These are phyloP conservation scores for Eucalyptus rudis DNA, from an alignment of 345 rosid genomes.

Conservation along the genomic window DNA sequence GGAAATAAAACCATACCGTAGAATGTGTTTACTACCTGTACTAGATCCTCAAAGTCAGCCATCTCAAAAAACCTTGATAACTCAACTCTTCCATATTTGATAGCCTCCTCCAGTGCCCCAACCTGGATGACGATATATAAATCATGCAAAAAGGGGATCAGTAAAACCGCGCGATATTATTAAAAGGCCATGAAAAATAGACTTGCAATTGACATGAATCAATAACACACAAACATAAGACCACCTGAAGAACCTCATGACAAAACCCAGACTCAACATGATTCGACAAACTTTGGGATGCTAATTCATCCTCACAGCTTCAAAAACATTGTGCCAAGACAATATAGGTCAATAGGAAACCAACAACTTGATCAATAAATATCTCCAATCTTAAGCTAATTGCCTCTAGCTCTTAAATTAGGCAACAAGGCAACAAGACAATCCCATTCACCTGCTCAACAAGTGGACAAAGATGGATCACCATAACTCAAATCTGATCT, in stretches of 20 bases:
- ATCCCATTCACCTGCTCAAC: not conserved
- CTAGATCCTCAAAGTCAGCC: conserved; percentile 39
- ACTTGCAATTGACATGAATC: not conserved
- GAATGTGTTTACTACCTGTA: conserved; percentile 33
- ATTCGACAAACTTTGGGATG: not conserved
- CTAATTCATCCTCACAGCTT: not conserved
- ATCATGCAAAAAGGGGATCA: not conserved
- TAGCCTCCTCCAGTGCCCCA: conserved; percentile 74
- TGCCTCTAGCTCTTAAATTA: not conserved
- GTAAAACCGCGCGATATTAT: not conserved
- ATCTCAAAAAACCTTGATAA: conserved; percentile 53
- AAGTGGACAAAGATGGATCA: not conserved
- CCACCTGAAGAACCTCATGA: not conserved
- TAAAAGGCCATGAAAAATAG: not conserved
- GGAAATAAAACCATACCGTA: not conserved
- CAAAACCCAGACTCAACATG: not conserved
- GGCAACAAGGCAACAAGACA: not conserved
- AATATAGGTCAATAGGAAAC: not conserved
- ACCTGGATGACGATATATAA: conserved; percentile 14
- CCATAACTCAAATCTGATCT: not conserved
- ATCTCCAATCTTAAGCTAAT: not conserved
- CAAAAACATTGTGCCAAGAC: not conserved
- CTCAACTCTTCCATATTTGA: conserved; percentile 63
- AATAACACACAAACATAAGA: not conserved
- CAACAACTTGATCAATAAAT: not conserved